These are phyloP conservation scores for Limonium bicolor DNA, from an alignment of 148 eudicot species.

Conservation along the genomic window DNA sequence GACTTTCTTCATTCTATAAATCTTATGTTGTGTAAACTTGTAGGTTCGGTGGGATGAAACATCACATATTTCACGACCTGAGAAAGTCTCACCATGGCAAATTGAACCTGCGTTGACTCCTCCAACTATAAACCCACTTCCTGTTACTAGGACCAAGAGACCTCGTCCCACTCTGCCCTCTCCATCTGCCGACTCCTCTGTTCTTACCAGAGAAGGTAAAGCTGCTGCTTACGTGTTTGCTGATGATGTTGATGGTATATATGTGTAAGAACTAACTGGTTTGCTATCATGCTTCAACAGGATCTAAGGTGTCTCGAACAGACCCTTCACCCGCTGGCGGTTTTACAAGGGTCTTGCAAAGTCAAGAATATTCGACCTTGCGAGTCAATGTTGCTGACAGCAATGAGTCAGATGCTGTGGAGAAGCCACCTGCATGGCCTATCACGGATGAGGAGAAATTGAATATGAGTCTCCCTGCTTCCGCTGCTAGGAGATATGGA, in stretches of 20 bases:
- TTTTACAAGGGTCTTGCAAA: slow-evolving; percentile 73
- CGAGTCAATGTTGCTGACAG: slow-evolving; percentile 55
- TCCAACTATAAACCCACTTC: slow-evolving; percentile 69
- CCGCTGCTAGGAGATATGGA: slow-evolving; percentile 37
- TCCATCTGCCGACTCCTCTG: slow-evolving; percentile 64
- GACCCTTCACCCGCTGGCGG: slow-evolving; percentile 58
- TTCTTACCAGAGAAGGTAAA: slow-evolving; percentile 79
- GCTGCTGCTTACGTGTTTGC: too few species aligned
- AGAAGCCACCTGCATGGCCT: slow-evolving; percentile 40
- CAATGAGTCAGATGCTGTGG: slow-evolving; percentile 54
- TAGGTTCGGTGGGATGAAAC: slow-evolving; percentile 99
- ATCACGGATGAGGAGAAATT: slow-evolving; percentile 46
- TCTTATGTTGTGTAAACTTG: slow-evolving; percentile 1
- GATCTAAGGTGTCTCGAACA: slow-evolving; percentile 37
- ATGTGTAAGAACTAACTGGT: too few species aligned
- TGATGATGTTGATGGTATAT: too few species aligned
- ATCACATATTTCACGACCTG: slow-evolving; percentile 77
- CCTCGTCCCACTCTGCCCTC: slow-evolving; percentile 54
- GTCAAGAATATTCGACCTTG: slow-evolving; percentile 70
- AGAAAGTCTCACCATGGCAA: slow-evolving; percentile 93
- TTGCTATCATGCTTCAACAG: slow-evolving; percentile 20
- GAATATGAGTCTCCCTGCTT: slow-evolving; percentile 20
- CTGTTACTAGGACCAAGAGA: slow-evolving; percentile 69
- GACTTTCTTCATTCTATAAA: too few species aligned
- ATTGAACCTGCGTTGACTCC: slow-evolving; percentile 77